These are phyloP conservation scores for Hyphopichia khmerensis DNA, from an alignment of 1,139 yeast genomes.

Conservation along the genomic window DNA sequence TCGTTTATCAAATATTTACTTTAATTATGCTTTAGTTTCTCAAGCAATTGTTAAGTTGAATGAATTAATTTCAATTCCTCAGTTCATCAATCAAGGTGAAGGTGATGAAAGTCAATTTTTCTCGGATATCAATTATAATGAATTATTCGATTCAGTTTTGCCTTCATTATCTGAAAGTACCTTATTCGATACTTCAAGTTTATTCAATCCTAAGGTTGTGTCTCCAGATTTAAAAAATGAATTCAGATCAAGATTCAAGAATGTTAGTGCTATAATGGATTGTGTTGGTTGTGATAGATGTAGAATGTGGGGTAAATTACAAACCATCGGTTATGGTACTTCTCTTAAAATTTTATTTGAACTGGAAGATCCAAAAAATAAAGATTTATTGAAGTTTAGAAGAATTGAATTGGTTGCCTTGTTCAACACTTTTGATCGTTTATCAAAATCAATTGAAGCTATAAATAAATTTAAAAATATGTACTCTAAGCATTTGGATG, in stretches of 20 bases:
- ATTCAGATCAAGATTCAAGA: constrained; percentile 79
- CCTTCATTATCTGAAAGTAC: constrained; percentile 28
- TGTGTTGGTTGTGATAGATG: constrained; percentile 99
- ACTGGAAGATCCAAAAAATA: constrained; percentile 48
- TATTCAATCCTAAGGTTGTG: constrained; percentile 58
- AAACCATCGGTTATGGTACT: constrained; percentile 96
- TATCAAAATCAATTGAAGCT: constrained; percentile 79
- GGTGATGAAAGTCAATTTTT: constrained; percentile 41
- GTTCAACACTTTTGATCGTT: constrained; percentile 86
- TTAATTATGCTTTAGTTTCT: constrained; percentile 86
- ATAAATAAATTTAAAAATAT: constrained; percentile 66
- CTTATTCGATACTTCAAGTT: constrained; percentile 44
- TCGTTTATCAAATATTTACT: constrained; percentile 82
- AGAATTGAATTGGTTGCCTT: constrained; percentile 89
- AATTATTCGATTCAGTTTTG: constrained; percentile 27
- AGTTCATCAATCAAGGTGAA: constrained; percentile 17
- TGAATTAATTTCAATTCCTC: constrained; percentile 28
- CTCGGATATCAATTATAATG: constrained; percentile 48
- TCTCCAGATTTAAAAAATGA: constrained; percentile 74
- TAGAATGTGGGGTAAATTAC: constrained; percentile 96
- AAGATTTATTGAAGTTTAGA: constrained; percentile 53
- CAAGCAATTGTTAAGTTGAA: constrained; percentile 72
- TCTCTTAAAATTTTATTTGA: constrained; percentile 89
- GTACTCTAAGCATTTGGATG: constrained; percentile 46
- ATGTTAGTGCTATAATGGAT: constrained; percentile 92